Percentiles rank a stretch among this genome's conserved stretches.
These are phyloP conservation scores for Zoysia japonica DNA, from an alignment of 176 grass and related monocot species.

Conservation along the genomic window DNA sequence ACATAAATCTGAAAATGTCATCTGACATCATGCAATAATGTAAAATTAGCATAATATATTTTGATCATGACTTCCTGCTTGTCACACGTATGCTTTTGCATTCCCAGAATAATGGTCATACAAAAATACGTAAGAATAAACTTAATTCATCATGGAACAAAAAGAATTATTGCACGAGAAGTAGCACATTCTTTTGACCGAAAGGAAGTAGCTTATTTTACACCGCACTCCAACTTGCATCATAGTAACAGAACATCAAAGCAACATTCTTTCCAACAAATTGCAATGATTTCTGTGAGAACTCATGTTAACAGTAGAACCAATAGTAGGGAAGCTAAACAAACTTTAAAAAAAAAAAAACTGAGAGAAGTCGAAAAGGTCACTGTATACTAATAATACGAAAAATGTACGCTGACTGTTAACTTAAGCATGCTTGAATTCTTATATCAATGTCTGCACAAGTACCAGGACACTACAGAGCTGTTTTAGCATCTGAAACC, in stretches of 20 bases:
- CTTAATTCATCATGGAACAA: neutral
- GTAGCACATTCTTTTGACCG: constrained; percentile 6
- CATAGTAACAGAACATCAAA: neutral
- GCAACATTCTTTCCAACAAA: constrained; percentile 21
- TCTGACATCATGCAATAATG: constrained; percentile 14
- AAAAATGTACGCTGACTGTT: constrained; percentile 33
- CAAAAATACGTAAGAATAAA: neutral
- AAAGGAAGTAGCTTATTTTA: neutral
- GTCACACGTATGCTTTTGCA: neutral
- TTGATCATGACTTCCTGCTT: neutral
- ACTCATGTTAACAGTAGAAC: constrained; percentile 46
- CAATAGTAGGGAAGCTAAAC: neutral
- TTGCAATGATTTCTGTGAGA: constrained; percentile 41
- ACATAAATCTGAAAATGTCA: neutral
- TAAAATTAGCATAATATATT: neutral
- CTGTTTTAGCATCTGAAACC: constrained; percentile 37
- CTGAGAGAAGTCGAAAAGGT: constrained; percentile 4
- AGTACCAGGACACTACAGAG: constrained; percentile 27
- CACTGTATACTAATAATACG: constrained; percentile 11
- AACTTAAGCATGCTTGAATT: constrained; percentile 32
- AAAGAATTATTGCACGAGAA: neutral
- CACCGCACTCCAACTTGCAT: constrained; percentile 13
- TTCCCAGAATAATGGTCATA: neutral
- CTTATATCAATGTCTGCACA: constrained; percentile 39
- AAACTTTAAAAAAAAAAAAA: constrained; percentile 28